Conservation (phyloP, 2,329 filamentous ascomycete genomes). For the Claviceps fusiformis region DNA sequence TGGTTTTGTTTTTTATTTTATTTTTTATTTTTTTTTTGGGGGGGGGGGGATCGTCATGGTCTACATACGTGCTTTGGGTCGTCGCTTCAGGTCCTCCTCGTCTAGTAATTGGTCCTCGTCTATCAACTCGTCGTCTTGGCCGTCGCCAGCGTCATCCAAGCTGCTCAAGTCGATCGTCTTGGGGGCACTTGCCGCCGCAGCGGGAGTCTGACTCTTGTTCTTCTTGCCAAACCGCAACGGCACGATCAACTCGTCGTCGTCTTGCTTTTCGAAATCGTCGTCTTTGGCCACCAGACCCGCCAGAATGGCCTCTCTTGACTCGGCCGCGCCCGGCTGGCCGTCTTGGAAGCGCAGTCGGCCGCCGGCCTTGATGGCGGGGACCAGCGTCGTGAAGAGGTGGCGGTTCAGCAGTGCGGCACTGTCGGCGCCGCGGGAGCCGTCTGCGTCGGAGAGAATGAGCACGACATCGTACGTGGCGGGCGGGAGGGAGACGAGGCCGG, state of each 20-base stretch:
- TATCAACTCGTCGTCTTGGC: conserved; percentile 72
- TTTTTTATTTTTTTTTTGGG: too few species aligned
- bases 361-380: conserved; percentile 55
- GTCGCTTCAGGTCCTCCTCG: conserved; percentile 67
- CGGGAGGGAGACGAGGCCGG: conserved; percentile 68
- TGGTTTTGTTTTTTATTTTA: too few species aligned
- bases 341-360: conserved; percentile 58
- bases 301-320: conserved; percentile 68
- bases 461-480: conserved; percentile 68
- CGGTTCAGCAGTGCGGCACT: conserved; percentile 48
- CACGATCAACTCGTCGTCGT: conserved; percentile 44
- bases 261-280: conserved; percentile 61
- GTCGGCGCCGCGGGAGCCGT: conserved; percentile 49
- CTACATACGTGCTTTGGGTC: conserved; percentile 66
- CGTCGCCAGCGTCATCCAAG: conserved; percentile 49
- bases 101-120: conserved; percentile 81
- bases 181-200: neutral
- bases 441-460: conserved; percentile 68
- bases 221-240: conserved; percentile 30
- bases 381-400: conserved; percentile 54
- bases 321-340: conserved; percentile 35
- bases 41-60: neutral
- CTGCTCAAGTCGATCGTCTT: conserved; percentile 47
- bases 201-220: conserved; percentile 16
- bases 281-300: conserved; percentile 57